These are phyloP conservation scores for Bipolaris zeicola DNA, from an alignment of 2,329 filamentous ascomycete species.

Conservation along the genomic window DNA sequence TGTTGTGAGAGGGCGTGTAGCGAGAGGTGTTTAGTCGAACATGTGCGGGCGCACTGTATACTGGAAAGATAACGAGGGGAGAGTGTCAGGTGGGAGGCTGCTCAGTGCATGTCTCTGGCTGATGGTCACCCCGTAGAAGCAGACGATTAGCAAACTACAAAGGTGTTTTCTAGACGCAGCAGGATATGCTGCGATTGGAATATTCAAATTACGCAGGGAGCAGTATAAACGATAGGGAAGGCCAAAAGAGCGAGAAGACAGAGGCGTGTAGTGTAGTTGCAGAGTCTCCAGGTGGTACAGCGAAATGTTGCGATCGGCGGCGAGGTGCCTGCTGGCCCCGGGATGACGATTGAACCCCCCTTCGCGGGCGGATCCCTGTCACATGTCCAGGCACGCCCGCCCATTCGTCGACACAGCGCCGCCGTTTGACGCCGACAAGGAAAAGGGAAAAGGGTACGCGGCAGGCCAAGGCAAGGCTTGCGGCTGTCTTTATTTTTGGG, in stretches of 20 bases:
- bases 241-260: background rate
- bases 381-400: constrained; percentile 1
- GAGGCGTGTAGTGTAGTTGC: background rate
- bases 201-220: background rate
- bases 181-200: background rate
- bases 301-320: constrained; percentile 1
- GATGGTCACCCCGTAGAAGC: background rate
- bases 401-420: constrained; percentile 12
- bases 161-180: background rate
- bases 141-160: too few relatives aligned
- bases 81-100: background rate
- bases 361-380: background rate
- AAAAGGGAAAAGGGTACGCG: constrained; percentile 4
- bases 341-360: constrained; percentile 2
- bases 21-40: constrained; percentile 1
- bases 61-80: background rate
- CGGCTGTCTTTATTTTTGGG: constrained; percentile 4
- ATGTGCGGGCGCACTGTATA: background rate
- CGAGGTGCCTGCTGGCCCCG: constrained; percentile 1
- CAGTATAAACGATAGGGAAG: background rate
- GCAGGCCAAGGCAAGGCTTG: constrained; percentile 6
- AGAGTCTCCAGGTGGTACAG: background rate
- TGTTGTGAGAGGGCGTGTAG: background rate
- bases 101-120: constrained; percentile 5
- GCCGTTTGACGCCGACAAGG: constrained; percentile 17